These are phyloP conservation scores for Colletotrichum spaethianum DNA, from an alignment of 2,329 filamentous ascomycete genomes.

Conservation along the genomic window DNA sequence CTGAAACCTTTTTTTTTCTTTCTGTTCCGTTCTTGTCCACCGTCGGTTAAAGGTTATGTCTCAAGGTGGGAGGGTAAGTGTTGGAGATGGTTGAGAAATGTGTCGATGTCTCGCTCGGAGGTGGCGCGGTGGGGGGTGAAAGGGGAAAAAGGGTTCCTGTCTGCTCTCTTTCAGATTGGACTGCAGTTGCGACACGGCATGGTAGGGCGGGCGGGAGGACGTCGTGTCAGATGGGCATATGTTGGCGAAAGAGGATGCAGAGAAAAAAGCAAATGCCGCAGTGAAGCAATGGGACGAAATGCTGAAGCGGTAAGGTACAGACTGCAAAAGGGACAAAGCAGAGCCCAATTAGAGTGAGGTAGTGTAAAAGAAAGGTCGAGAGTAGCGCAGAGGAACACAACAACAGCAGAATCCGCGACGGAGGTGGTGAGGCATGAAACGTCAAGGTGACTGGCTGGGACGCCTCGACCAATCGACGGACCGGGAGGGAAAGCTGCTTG, in stretches of 20 bases:
- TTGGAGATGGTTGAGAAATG: constrained; percentile 32
- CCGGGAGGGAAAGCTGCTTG: constrained; percentile 12
- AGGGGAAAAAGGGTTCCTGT: constrained; percentile 11
- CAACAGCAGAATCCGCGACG: constrained; percentile 48
- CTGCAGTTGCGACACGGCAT: constrained; percentile 31
- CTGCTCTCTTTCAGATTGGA: constrained; percentile 16
- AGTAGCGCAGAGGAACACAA: constrained; percentile 9
- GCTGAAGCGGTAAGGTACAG: constrained; percentile 13
- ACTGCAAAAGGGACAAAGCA: constrained; percentile 7
- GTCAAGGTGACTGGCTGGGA: constrained; percentile 45
- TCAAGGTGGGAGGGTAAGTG: constrained; percentile 8
- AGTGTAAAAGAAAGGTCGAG: constrained; percentile 5
- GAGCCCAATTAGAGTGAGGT: constrained; percentile 7
- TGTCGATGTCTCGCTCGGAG: constrained; percentile 21
- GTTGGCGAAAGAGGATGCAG: constrained; percentile 22
- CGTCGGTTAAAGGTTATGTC: constrained; percentile 16
- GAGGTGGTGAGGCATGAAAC: constrained; percentile 49
- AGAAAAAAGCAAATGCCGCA: constrained; percentile 39
- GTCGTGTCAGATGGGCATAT: constrained; percentile 28
- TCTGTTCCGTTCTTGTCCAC: background rate
- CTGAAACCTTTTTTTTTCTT: constrained; percentile 18
- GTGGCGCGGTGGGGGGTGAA: constrained; percentile 10
- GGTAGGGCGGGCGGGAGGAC: constrained; percentile 28
- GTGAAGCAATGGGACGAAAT: constrained; percentile 31
- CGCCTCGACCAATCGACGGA: constrained; percentile 43